Conservation (phyloP, 2,329 filamentous ascomycete species). For the Aspergillus chevalieri region DNA sequence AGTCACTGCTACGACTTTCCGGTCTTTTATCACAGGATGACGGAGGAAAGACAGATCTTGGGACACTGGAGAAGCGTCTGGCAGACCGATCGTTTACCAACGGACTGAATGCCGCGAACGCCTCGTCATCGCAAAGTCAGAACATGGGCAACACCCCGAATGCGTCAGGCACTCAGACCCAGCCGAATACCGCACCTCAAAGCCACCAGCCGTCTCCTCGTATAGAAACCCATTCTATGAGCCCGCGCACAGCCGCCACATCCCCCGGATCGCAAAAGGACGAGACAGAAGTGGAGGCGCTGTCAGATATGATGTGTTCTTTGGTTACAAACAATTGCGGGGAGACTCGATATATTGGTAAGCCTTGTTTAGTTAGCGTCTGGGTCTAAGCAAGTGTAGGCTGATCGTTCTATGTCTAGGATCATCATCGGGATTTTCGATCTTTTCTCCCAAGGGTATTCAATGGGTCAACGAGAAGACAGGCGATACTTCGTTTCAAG, state of each 20-base stretch:
- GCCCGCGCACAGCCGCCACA: constrained; percentile 46
- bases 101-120: constrained; percentile 19
- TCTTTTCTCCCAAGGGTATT: constrained; percentile 96
- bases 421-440: constrained; percentile 95
- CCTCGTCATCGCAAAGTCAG: constrained; percentile 27
- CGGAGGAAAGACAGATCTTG: constrained; percentile 76
- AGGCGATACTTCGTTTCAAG: constrained; percentile 88
- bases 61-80: constrained; percentile 73
- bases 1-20: constrained; percentile 78
- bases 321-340: constrained; percentile 90
- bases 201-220: constrained; percentile 42
- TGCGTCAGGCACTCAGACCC: constrained; percentile 3
- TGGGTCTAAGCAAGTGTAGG: neutral
- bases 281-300: constrained; percentile 69
- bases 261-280: constrained; percentile 50
- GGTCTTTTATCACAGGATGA: constrained; percentile 83
- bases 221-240: constrained; percentile 39
- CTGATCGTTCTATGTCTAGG: constrained; percentile 46
- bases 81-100: constrained; percentile 44
- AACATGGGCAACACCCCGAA: constrained; percentile 22
- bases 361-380: constrained; percentile 14
- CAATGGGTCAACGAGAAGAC: constrained; percentile 98
- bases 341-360: constrained; percentile 93
- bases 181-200: constrained; percentile 19
- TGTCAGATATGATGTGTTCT: constrained; percentile 99